Evolutionary conservation across 768 basidiomycete genomes (phyloP).

Genomic region (Phanerochaete sordida): DNA sequence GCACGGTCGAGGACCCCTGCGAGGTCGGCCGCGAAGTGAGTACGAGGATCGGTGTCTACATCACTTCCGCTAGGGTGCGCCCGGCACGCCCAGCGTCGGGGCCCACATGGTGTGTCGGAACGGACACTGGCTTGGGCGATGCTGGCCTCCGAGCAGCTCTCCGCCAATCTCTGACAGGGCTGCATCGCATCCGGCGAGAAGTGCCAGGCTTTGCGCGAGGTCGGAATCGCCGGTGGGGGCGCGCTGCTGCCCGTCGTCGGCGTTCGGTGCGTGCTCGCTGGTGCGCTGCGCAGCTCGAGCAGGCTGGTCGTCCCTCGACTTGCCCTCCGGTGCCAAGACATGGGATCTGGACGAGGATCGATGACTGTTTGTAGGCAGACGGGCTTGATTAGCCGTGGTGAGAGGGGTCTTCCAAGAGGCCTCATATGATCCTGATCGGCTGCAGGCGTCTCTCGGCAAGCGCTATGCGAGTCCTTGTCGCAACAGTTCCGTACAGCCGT

Average conservation of each 20-base stretch:
- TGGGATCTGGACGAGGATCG: background rate
- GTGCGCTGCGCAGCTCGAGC: too few relatives aligned
- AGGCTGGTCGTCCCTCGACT: background rate
- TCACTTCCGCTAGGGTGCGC: background rate
- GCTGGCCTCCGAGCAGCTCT: too few relatives aligned
- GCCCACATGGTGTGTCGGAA: background rate
- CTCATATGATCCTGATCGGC: conserved; percentile 18
- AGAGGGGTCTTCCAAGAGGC: conserved; percentile 15
- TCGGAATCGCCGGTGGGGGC: background rate
- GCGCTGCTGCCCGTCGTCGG: background rate
- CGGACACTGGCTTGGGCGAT: background rate
- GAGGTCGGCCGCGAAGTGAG: background rate
- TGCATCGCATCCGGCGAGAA: background rate
- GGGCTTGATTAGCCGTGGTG: conserved; percentile 25
- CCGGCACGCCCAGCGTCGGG: background rate
- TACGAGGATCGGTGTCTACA: background rate
- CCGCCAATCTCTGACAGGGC: too few relatives aligned
- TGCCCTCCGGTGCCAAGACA: background rate
- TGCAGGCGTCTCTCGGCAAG: conserved; percentile 7
- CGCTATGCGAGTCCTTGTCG: conserved; percentile 13
- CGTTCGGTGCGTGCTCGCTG: background rate
- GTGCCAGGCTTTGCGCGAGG: background rate
- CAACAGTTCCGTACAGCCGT: conserved; percentile 24
- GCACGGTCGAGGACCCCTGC: background rate
- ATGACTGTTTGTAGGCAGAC: background rate